Evolutionary conservation across 1,284 basidiomycete genomes (phyloP).

Genomic region (Athelia psychrophila): DNA sequence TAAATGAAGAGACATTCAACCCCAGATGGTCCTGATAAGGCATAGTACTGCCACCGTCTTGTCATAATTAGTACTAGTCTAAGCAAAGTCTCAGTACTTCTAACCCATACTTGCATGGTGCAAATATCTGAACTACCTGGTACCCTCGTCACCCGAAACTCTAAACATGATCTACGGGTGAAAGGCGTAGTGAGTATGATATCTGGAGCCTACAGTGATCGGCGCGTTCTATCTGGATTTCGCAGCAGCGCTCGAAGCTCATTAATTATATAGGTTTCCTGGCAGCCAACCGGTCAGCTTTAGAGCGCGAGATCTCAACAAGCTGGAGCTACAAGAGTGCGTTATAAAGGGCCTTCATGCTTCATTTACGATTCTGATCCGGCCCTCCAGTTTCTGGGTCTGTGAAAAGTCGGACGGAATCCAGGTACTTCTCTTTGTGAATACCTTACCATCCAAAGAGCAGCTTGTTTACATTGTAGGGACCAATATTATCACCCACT

Average conservation of each 20-base stretch:
- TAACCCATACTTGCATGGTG: conserved; percentile 39
- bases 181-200: conserved; percentile 60
- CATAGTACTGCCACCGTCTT: too few species aligned
- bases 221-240: conserved; percentile 32
- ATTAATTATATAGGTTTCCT: conserved; percentile 63
- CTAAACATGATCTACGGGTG: conserved; percentile 61
- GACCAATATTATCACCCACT: too few species aligned
- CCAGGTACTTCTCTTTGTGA: conserved; percentile 85
- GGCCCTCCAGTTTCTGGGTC: conserved; percentile 84
- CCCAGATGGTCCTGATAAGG: too few species aligned
- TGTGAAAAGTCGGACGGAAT: conserved; percentile 99
- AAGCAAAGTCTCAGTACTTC: too few species aligned
- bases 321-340: conserved; percentile 84
- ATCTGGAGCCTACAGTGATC: conserved; percentile 59
- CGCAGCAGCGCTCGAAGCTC: background rate
- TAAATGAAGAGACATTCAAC: too few species aligned
- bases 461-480: conserved; percentile 65
- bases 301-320: conserved; percentile 60
- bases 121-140: conserved; percentile 68
- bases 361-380: conserved; percentile 2
- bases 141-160: conserved; percentile 46
- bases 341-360: conserved; percentile 22
- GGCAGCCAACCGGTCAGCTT: conserved; percentile 95
- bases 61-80: too few species aligned
- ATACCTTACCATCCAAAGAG: conserved; percentile 47